A percentile compares a stretch with the other conserved stretches of the same genome.
These are phyloP conservation scores for Caloboletus firmus DNA, from an alignment of 1,284 basidiomycete species.

Conservation along the genomic window DNA sequence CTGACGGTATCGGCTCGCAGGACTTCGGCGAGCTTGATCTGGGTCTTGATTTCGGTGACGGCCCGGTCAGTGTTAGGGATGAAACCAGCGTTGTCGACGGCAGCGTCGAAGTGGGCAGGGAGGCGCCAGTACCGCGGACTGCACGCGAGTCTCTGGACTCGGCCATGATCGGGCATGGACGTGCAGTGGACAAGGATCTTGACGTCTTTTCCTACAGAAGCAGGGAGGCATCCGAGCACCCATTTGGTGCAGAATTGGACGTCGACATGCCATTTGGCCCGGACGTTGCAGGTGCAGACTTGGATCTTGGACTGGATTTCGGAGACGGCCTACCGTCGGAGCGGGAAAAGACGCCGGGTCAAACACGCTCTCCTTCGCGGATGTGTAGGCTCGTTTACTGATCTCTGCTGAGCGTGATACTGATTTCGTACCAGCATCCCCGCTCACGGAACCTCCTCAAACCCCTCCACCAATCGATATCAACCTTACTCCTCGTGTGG, in stretches of 20 bases:
- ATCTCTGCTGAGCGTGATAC: background rate
- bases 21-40: slow-evolving; percentile 76
- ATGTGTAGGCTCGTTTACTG: slow-evolving; percentile 53
- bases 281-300: slow-evolving; percentile 51
- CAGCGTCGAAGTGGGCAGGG: slow-evolving; percentile 75
- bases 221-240: slow-evolving; percentile 62
- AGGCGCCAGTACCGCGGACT: slow-evolving; percentile 51
- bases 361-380: slow-evolving; percentile 61
- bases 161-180: slow-evolving; percentile 50
- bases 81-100: slow-evolving; percentile 48
- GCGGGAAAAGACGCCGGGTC: slow-evolving; percentile 53
- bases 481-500: slow-evolving; percentile 48
- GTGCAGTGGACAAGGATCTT: slow-evolving; percentile 47
- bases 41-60: slow-evolving; percentile 70
- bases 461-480: slow-evolving; percentile 61
- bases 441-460: slow-evolving; percentile 65
- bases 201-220: slow-evolving; percentile 63
- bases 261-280: slow-evolving; percentile 57
- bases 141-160: slow-evolving; percentile 60
- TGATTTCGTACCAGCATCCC: slow-evolving; percentile 54
- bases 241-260: slow-evolving; percentile 59
- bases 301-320: slow-evolving; percentile 74
- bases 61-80: slow-evolving; percentile 45
- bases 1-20: slow-evolving; percentile 83
- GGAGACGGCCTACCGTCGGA: slow-evolving; percentile 48